Conservation (phyloP, 2,329 filamentous ascomycete genomes). For the Rhynchosporium agropyri region DNA sequence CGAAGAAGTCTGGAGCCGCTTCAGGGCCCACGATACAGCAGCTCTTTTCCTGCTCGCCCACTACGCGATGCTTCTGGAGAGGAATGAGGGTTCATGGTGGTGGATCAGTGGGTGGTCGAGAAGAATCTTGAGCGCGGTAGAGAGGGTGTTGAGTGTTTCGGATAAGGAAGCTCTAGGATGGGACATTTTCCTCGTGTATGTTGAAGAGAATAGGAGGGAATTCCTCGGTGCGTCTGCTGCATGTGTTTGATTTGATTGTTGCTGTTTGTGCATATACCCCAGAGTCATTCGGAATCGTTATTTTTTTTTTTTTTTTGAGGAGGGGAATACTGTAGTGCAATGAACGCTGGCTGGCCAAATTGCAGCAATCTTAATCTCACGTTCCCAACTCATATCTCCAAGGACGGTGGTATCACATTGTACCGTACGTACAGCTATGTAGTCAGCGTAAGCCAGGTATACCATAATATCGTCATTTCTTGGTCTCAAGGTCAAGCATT, state of each 20-base stretch:
- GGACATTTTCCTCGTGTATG: not conserved
- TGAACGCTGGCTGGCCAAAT: too few species aligned
- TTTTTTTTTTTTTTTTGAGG: too few species aligned
- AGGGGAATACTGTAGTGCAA: too few species aligned
- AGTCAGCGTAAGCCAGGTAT: too few species aligned
- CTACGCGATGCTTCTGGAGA: conserved; percentile 11
- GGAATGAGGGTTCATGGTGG: conserved; percentile 10
- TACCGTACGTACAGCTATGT: too few species aligned
- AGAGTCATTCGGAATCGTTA: too few species aligned
- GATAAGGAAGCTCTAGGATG: conserved; percentile 5
- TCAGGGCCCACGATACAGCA: not conserved
- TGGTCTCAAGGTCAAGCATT: too few species aligned
- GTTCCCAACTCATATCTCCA: too few species aligned
- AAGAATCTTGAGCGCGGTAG: conserved; percentile 3
- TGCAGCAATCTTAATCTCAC: too few species aligned
- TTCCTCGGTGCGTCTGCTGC: not conserved
- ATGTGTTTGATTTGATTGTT: not conserved
- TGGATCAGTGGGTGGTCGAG: conserved; percentile 12
- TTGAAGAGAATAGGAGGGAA: conserved; percentile 3
- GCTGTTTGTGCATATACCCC: too few species aligned
- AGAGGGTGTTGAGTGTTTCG: not conserved
- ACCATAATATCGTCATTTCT: too few species aligned
- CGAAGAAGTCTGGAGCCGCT: conserved; percentile 2
- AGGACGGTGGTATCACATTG: too few species aligned
- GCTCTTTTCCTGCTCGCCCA: not conserved